Percentiles rank a stretch among this genome's conserved stretches.
These are phyloP conservation scores for Backusella australiensis DNA, from an alignment of 192 early-diverging fungal species.

Conservation along the genomic window DNA sequence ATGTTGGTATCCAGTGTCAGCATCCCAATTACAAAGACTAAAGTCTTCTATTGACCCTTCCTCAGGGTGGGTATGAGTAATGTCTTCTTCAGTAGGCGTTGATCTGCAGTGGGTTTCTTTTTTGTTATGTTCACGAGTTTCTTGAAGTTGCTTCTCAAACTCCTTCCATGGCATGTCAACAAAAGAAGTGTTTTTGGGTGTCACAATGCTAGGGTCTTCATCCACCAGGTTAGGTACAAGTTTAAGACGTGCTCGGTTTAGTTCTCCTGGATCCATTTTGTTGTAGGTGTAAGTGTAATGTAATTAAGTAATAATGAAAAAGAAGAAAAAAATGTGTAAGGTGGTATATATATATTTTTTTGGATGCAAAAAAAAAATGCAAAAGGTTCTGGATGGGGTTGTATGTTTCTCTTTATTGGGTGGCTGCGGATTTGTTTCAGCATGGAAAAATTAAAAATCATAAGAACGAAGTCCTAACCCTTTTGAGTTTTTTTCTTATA, in stretches of 20 bases:
- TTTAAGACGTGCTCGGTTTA: conserved; percentile 1
- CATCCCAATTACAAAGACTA: conserved; percentile 3
- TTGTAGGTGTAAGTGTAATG: not conserved
- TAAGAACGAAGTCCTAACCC: not conserved
- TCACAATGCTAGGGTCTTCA: conserved; percentile 22
- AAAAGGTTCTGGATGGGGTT: not conserved
- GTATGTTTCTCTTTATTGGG: not conserved
- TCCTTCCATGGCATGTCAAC: conserved; percentile 16
- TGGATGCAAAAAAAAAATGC: not conserved
- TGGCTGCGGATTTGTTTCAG: not conserved
- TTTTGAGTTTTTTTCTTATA: not conserved
- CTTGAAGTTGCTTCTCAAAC: not conserved
- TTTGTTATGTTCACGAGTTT: not conserved
- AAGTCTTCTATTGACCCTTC: conserved; percentile 11
- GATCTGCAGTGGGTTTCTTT: not conserved
- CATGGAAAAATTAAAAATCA: not conserved
- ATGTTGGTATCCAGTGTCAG: conserved; percentile 11
- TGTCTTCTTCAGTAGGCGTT: not conserved
- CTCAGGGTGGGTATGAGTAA: not conserved
- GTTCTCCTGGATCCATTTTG: conserved; percentile 16
- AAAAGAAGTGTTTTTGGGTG: conserved; percentile 21
- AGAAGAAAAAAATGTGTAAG: not conserved
- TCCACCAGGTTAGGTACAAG: conserved; percentile 18
- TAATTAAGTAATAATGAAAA: not conserved
- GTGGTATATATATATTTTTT: not conserved